These are phyloP conservation scores for Cercospora sesami DNA, from an alignment of 2,329 filamentous ascomycete genomes.

Conservation along the genomic window DNA sequence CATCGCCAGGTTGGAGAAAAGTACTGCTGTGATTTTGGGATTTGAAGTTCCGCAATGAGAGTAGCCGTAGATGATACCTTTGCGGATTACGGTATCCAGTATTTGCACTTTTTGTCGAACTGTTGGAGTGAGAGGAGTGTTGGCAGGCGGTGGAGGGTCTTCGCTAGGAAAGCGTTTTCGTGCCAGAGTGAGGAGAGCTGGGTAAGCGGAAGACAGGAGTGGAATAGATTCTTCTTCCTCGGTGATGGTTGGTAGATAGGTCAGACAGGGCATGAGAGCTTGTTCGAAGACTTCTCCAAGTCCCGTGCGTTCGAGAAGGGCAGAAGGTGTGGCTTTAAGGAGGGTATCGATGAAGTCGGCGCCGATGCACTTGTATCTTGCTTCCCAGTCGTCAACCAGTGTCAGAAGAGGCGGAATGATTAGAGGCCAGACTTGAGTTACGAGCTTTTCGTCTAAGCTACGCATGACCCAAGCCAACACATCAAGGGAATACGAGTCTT, in stretches of 20 bases:
- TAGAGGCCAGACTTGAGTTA: conserved; percentile 64
- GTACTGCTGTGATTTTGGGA: conserved; percentile 56
- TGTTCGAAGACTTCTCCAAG: conserved; percentile 69
- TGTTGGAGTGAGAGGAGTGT: conserved; percentile 35
- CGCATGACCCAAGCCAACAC: conserved; percentile 63
- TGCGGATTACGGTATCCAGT: conserved; percentile 49
- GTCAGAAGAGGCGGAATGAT: conserved; percentile 69
- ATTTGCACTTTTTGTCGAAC: conserved; percentile 40
- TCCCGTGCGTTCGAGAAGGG: conserved; percentile 61
- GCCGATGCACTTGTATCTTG: conserved; percentile 56
- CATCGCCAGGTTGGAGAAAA: conserved; percentile 54
- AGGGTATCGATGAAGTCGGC: conserved; percentile 58
- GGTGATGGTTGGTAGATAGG: conserved; percentile 74
- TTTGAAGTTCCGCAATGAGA: conserved; percentile 59
- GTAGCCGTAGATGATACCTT: conserved; percentile 48
- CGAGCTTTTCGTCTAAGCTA: conserved; percentile 51
- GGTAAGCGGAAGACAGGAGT: conserved; percentile 66
- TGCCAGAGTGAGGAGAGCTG: conserved; percentile 62
- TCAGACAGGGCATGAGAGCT: conserved; percentile 68
- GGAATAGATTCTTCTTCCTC: conserved; percentile 67
- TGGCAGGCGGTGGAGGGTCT: not conserved
- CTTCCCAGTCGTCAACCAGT: conserved; percentile 64
- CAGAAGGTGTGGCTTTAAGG: conserved; percentile 54
- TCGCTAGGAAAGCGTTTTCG: conserved; percentile 44
- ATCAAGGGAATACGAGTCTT: conserved; percentile 53